Evolutionary conservation across 768 basidiomycete species (phyloP), one percentile per base, ranked within the genome.

Genomic region (Rhodotorula sphaerocarpa): DNA sequence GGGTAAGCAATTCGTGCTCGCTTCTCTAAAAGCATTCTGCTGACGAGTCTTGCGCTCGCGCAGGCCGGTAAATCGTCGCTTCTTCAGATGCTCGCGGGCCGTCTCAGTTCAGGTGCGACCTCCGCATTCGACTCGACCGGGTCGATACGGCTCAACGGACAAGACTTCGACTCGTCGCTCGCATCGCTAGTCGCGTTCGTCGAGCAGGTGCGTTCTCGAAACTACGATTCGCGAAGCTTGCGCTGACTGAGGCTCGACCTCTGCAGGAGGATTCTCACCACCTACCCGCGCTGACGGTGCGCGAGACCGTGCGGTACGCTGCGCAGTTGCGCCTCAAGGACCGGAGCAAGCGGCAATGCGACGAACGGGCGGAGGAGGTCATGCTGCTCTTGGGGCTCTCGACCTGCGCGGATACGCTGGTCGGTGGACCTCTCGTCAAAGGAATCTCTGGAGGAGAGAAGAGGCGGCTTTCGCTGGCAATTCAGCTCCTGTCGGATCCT

Each of bases 361-460:
- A 77, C 3, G 76, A 77, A 0, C 71, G 79, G 3, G 80, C 79
- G 4, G 80, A 81, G 60, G 79, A 79, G 53, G 78, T 80, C 2
- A 63, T 80, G 4, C 48, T 72, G 30, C 78, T 79, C 77, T 74
- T 81, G 23, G 79, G 80, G 0, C 67, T 81, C 36, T 76, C 76
- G 57, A 76, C 77, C 48, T 79, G 79, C 57, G 79, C 79, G n/a
- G 76, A 80, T 63, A 73, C 76, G 25, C 74, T 78, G 27, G 78
- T 80, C 34, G 80, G 80, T 28, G 79, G 79, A 15, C 30, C 27
- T 42, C 55, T 59, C 14, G 42, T 74, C 42, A 75, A 79, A 67
- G 79, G 79, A 2, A 80, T 81, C 41, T 76, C 74, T 15, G 80
- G 80, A 9, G 80, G 80, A n/a, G 79, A 81, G 66, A 81, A 80